phyloP scores from a whole-genome alignment of 179 eudicot genomes.

The Vitellaria paradoxa region DNA sequence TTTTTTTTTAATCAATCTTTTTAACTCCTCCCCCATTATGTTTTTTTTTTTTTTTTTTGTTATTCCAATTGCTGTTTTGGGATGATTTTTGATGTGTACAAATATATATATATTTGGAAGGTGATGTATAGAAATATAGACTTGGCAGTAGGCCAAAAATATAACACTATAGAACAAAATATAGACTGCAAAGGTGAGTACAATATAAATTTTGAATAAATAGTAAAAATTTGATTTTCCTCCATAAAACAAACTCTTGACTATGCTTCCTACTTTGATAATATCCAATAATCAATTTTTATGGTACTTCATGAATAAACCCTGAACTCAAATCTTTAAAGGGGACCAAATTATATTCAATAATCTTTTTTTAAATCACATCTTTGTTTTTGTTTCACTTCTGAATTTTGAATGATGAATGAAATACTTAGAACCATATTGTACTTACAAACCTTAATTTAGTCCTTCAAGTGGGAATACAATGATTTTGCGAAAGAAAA shows the following conservation, averaged over 20 bases:
- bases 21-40: background rate
- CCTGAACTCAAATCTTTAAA: background rate
- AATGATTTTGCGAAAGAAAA: too few relatives aligned
- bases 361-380: background rate
- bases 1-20: too few relatives aligned
- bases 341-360: background rate
- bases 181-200: slow-evolving; percentile 37
- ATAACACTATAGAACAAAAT: slow-evolving; percentile 28
- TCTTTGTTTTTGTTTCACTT: background rate
- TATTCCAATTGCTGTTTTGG: too few relatives aligned
- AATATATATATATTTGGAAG: background rate
- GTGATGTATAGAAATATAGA: slow-evolving; percentile 43
- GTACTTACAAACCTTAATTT: too few relatives aligned
- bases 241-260: background rate
- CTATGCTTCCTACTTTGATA: background rate
- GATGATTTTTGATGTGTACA: too few relatives aligned
- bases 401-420: background rate
- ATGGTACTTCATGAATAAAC: background rate
- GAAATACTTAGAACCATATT: background rate
- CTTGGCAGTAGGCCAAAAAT: slow-evolving; percentile 48
- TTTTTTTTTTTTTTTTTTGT: too few relatives aligned
- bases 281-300: background rate
- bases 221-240: background rate
- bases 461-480: too few relatives aligned
- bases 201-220: background rate